Percentiles rank a stretch among this genome's conserved stretches.
These are phyloP conservation scores for Basidioascus undulatus DNA, from an alignment of 768 basidiomycete genomes.

Conservation along the genomic window DNA sequence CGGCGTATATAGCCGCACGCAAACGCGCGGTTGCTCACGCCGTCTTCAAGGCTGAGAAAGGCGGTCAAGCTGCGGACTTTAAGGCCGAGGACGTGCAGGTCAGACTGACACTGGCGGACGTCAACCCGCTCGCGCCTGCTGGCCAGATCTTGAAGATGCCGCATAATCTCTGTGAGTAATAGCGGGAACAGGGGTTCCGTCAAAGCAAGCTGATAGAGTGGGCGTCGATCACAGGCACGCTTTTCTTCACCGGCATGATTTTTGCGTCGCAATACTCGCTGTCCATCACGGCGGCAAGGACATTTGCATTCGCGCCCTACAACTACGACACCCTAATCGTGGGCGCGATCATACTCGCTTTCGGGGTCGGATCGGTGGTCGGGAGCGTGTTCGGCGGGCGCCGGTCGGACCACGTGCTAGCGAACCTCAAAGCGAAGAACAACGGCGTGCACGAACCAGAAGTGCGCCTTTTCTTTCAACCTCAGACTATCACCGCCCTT, in stretches of 20 bases:
- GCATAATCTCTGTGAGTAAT: constrained; percentile 51
- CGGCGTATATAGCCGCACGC: constrained; percentile 44
- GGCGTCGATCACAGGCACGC: not conserved
- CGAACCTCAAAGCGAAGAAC: constrained; percentile 22
- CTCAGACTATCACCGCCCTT: not conserved
- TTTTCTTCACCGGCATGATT: constrained; percentile 28
- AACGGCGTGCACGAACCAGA: constrained; percentile 34
- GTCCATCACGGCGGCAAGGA: constrained; percentile 46
- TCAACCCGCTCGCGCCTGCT: constrained; percentile 51
- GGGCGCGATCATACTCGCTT: constrained; percentile 48
- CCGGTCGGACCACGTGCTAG: constrained; percentile 30
- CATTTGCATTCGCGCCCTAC: constrained; percentile 32
- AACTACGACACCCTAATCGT: constrained; percentile 39
- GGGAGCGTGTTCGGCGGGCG: constrained; percentile 35
- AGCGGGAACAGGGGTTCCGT: no score
- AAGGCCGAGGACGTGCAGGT: constrained; percentile 22
- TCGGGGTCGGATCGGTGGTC: constrained; percentile 36
- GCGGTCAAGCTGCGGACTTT: no score
- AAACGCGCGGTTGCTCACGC: constrained; percentile 20
- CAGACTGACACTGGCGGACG: constrained; percentile 36
- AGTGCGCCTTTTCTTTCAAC: constrained; percentile 19
- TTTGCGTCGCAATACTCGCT: constrained; percentile 47
- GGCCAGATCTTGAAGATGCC: constrained; percentile 30
- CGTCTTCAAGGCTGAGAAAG: constrained; percentile 9
- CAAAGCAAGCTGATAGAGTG: no score